A percentile compares a stretch with the other conserved stretches of the same genome.
These are phyloP conservation scores for Azolla pinnata DNA, from an alignment of 75 land plant species.

Conservation along the genomic window DNA sequence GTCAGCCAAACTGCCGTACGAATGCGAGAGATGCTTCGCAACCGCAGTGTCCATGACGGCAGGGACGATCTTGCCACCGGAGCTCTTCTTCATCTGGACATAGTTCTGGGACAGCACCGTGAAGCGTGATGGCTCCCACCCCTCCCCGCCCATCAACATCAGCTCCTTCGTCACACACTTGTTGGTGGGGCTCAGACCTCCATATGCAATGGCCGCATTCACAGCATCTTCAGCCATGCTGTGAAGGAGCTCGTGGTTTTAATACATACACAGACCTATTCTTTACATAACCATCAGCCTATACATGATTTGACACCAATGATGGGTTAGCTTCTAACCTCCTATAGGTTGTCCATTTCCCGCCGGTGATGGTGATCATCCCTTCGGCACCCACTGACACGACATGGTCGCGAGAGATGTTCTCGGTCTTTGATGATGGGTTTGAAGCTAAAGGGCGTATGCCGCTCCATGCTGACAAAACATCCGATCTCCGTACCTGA, in stretches of 20 bases:
- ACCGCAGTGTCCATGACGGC: slow-evolving; percentile 83
- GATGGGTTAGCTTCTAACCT: no score
- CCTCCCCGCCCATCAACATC: slow-evolving; percentile 59
- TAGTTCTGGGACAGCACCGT: slow-evolving; percentile 76
- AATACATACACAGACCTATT: not conserved
- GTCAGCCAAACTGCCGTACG: slow-evolving; percentile 76
- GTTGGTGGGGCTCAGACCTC: slow-evolving; percentile 48
- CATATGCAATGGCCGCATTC: slow-evolving; percentile 67
- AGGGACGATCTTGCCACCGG: slow-evolving; percentile 75
- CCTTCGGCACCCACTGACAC: slow-evolving; percentile 70
- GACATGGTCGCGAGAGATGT: slow-evolving; percentile 92
- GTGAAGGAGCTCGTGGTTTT: slow-evolving; percentile 10
- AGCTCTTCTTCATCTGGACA: slow-evolving; percentile 67
- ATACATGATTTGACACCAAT: not conserved
- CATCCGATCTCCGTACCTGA: slow-evolving; percentile 83
- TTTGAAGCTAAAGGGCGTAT: slow-evolving; percentile 89
- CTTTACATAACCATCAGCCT: not conserved
- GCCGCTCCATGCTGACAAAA: slow-evolving; percentile 99
- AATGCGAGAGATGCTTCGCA: slow-evolving; percentile 81
- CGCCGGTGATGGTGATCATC: slow-evolving; percentile 92
- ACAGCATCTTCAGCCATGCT: slow-evolving; percentile 99
- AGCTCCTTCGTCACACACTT: slow-evolving; percentile 54
- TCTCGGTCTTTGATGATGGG: slow-evolving; percentile 78
- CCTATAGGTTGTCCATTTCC: slow-evolving; percentile 97
- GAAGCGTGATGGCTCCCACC: slow-evolving; percentile 72